Evolutionary conservation across 179 eudicot genomes (phyloP), one percentile per base, ranked within the genome.

Genomic region (Corrigiola litoralis): DNA sequence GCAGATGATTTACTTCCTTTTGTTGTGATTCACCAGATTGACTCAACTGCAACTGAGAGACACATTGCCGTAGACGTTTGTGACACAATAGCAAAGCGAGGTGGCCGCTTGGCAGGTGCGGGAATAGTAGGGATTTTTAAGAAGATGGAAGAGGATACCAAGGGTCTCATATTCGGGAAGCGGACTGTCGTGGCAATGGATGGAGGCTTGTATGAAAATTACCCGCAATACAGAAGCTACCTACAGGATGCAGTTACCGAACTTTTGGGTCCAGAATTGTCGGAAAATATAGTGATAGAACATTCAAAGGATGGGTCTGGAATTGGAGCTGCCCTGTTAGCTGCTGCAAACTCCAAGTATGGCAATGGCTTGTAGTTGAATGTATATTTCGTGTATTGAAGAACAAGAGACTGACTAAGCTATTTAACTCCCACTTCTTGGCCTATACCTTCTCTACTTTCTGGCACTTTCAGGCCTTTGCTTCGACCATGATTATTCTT

Each of bases 141-240:
- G 38, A 90, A 88, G 70, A 82, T 88, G 85, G 96, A 80, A 63
- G 76, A 72, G 28, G 88, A 85, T 38, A 74, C 79, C 1, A 72
- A 77, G 67, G 90, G 90, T 36, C 45, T 67, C 4, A 48, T 79
- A 0, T 83, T 72, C 9, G 84, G 95, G 12, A 84, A 84, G 59
- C 79, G 90, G 62, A 85, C 88, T 0, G 92, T 90, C 5, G 92
- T 90, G 67, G 95, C 97, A 17, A 79, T 90, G 87, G 95, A 90
- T 42, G 97, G 95, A 53, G 92, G 95, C 56, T 70, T 90, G 61
- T 87, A 87, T 47, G 95, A 85, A 69, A 77, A 90, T 40, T 78
- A 88, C 73, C 80, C 90, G 1, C 82, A 85, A 63, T 85, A 84
- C 73, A 78, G 92, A 67, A 70, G 9, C 13, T 88, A 82, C 76